These are phyloP conservation scores for Ilyonectria robusta DNA, from an alignment of 2,329 filamentous ascomycete species.

Conservation along the genomic window DNA sequence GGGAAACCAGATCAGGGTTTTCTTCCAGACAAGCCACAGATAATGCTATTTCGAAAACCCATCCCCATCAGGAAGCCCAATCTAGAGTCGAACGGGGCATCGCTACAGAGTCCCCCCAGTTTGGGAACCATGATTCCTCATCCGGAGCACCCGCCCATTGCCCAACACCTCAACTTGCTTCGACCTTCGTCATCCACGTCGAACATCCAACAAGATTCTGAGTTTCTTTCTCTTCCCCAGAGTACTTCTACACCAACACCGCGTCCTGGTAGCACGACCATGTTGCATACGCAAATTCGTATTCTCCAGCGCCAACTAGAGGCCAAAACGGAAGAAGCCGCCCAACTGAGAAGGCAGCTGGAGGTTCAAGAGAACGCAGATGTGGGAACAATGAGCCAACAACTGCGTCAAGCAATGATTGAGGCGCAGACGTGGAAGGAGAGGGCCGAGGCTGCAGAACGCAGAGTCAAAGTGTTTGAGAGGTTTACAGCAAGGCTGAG, in stretches of 20 bases:
- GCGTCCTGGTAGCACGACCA: slow-evolving; percentile 48
- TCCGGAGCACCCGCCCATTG: slow-evolving; percentile 56
- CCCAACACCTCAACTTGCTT: slow-evolving; percentile 54
- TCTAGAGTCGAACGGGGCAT: slow-evolving; percentile 17
- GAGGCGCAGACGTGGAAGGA: slow-evolving; percentile 64
- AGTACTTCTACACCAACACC: slow-evolving; percentile 33
- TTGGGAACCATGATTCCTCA: slow-evolving; percentile 57
- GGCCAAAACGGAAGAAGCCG: slow-evolving; percentile 60
- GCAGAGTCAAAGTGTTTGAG: slow-evolving; percentile 64
- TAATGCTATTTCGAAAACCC: slow-evolving; percentile 18
- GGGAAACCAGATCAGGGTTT: slow-evolving; percentile 1
- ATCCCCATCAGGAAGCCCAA: slow-evolving; percentile 30
- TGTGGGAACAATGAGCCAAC: slow-evolving; percentile 62
- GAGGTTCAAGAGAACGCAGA: slow-evolving; percentile 60
- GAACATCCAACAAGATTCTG: slow-evolving; percentile 16
- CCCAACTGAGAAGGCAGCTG: slow-evolving; percentile 61
- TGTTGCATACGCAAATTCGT: slow-evolving; percentile 64
- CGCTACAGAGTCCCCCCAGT: slow-evolving; percentile 44
- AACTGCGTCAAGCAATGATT: slow-evolving; percentile 57
- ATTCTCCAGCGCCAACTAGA: slow-evolving; percentile 64
- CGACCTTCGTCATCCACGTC: slow-evolving; percentile 53
- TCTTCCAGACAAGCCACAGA: slow-evolving; percentile 3
- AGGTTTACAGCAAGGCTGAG: slow-evolving; percentile 55
- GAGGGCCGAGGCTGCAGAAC: slow-evolving; percentile 70
- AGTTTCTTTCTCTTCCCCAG: slow-evolving; percentile 10